Conservation (phyloP, 495 filamentous ascomycete species). For the Letharia lupina region DNA sequence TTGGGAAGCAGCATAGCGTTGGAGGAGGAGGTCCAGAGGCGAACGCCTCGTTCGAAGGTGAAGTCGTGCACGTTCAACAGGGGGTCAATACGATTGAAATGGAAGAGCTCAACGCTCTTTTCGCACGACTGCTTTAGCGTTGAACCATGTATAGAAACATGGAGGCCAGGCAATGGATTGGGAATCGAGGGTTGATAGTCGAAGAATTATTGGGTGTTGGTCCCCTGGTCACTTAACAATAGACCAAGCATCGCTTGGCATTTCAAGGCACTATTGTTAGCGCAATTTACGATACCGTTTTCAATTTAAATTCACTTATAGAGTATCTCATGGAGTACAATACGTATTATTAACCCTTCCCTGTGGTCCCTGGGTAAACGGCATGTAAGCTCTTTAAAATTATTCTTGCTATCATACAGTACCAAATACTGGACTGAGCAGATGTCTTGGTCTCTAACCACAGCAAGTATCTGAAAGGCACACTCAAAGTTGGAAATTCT, state of each 20-base stretch:
- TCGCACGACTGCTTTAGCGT: constrained; percentile 2
- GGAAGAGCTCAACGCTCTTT: constrained; percentile 1
- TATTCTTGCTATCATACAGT: too few relatives aligned
- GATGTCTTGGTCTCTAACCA: too few relatives aligned
- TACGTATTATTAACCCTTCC: too few relatives aligned
- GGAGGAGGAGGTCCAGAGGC: constrained; percentile 9
- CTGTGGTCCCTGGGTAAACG: too few relatives aligned
- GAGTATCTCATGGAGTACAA: too few relatives aligned
- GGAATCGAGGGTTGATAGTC: not conserved
- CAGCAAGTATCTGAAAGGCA: too few relatives aligned
- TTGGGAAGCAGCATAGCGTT: constrained; percentile 68
- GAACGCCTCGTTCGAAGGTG: constrained; percentile 12
- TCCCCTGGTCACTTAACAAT: not conserved
- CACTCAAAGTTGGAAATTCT: too few relatives aligned
- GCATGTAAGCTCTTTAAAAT: too few relatives aligned
- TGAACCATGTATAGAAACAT: not conserved
- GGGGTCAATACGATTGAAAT: not conserved
- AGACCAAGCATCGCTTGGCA: constrained; percentile 9
- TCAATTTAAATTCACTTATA: too few relatives aligned
- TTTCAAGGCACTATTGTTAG: not conserved
- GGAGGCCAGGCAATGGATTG: constrained; percentile 13
- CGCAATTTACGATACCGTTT: not conserved
- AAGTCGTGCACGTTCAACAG: constrained; percentile 3
- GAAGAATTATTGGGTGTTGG: constrained; percentile 3
- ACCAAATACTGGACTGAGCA: too few relatives aligned